Evolutionary conservation across 768 basidiomycete genomes (phyloP).

Genomic region (Hericium coralloides): DNA sequence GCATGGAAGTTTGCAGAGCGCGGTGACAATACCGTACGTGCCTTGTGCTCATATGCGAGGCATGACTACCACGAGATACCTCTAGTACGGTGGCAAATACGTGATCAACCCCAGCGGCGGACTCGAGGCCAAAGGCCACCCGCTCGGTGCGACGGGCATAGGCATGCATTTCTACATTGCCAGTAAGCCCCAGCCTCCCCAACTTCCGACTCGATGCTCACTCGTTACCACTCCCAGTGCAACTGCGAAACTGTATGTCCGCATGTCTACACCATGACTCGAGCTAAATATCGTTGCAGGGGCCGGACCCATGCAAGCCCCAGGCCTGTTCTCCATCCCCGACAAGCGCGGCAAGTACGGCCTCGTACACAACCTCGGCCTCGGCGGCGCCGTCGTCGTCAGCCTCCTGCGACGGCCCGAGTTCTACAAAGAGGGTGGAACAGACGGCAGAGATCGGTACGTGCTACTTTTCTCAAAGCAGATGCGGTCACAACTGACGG

Average conservation of each 20-base stretch:
- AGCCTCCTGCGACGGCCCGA: conserved; percentile 70
- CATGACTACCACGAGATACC: neutral
- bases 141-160: conserved; percentile 73
- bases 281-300: conserved; percentile 28
- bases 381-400: conserved; percentile 75
- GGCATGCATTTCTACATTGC: conserved; percentile 86
- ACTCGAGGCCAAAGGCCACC: conserved; percentile 84
- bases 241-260: conserved; percentile 55
- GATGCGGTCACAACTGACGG: neutral
- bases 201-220: neutral
- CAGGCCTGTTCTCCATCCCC: conserved; percentile 49
- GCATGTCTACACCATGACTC: neutral
- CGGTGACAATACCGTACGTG: conserved; percentile 68
- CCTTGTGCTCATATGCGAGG: neutral
- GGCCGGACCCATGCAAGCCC: conserved; percentile 81
- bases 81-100: conserved; percentile 74
- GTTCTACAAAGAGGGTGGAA: conserved; percentile 59
- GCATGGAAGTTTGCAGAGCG: conserved; percentile 68
- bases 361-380: conserved; percentile 75
- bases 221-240: conserved; percentile 42
- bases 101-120: conserved; percentile 83
- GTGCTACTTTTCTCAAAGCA: conserved; percentile 5
- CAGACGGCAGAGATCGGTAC: conserved; percentile 60
- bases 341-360: conserved; percentile 73
- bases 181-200: conserved; percentile 34